Percentiles rank a stretch among this genome's conserved stretches.
Conservation (phyloP, 2,329 filamentous ascomycete species). For the Dactylellina haptotyla region DNA sequence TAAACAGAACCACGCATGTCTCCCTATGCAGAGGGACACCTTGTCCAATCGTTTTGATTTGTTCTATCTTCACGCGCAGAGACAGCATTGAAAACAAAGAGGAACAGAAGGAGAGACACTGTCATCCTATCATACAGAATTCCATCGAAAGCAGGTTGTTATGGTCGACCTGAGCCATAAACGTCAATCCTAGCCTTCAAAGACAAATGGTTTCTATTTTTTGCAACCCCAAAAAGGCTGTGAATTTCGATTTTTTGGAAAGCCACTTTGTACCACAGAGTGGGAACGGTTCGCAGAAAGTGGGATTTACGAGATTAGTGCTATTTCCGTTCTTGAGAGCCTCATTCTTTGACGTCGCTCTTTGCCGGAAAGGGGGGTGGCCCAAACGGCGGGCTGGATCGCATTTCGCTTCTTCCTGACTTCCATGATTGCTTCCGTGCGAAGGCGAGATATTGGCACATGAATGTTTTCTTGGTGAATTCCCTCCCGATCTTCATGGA, state of each 20-base stretch:
- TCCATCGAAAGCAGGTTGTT: not conserved
- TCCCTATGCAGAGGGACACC: no score
- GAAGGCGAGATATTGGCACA: conserved; percentile 6
- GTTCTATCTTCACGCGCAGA: no score
- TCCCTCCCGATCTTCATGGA: conserved; percentile 6
- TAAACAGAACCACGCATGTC: no score
- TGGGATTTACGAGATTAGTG: conserved; percentile 13
- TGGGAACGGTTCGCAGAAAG: conserved; percentile 10
- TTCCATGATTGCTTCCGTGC: conserved; percentile 17
- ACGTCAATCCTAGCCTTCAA: not conserved
- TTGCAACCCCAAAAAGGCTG: not conserved
- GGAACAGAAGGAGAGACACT: not conserved
- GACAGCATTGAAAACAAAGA: no score
- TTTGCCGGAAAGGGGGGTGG: conserved; percentile 7
- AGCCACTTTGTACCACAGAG: conserved; percentile 17
- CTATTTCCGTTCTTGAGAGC: conserved; percentile 39
- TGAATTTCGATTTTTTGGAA: conserved; percentile 5
- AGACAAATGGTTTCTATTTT: no score
- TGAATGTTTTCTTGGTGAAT: not conserved
- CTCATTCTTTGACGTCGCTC: conserved; percentile 12
- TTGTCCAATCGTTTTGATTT: no score
- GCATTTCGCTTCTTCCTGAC: conserved; percentile 6
- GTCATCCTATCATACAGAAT: no score
- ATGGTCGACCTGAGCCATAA: not conserved
- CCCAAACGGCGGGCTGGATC: not conserved